phyloP scores from a whole-genome alignment of 2,329 filamentous ascomycete species.

The Sphaerulina vaccinii region DNA sequence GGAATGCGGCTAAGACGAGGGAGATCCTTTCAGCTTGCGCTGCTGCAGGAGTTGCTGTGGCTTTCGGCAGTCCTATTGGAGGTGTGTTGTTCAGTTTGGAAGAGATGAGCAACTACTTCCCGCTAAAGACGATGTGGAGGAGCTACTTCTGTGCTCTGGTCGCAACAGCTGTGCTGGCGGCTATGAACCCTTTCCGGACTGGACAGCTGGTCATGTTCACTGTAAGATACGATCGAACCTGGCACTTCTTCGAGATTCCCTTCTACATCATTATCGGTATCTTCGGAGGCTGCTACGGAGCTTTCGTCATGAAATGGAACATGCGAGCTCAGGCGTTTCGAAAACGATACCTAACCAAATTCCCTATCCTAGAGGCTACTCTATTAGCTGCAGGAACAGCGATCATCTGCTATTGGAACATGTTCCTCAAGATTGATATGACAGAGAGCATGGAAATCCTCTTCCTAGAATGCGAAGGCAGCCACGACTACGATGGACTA shows the following conservation, averaged over 20 bases:
- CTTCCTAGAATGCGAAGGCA: conserved; percentile 88
- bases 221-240: conserved; percentile 89
- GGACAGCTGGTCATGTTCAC: conserved; percentile 99
- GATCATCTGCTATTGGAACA: conserved; percentile 94
- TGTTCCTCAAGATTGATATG: conserved; percentile 95
- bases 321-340: conserved; percentile 85
- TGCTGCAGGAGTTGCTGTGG: conserved; percentile 90
- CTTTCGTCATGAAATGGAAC: conserved; percentile 98
- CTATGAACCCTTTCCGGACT: conserved; percentile 96
- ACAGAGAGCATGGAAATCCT: conserved; percentile 99
- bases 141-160: conserved; percentile 98
- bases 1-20: conserved; percentile 88
- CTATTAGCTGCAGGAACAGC: conserved; percentile 80
- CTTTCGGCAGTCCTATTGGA: conserved; percentile 95
- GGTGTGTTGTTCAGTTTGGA: conserved; percentile 95
- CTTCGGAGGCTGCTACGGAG: conserved; percentile 92
- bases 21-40: conserved; percentile 95
- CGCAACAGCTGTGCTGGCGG: conserved; percentile 85
- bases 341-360: conserved; percentile 83
- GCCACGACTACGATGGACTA: conserved; percentile 82
- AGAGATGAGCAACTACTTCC: conserved; percentile 96
- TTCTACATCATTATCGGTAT: conserved; percentile 91
- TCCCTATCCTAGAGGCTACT: conserved; percentile 83
- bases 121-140: conserved; percentile 94
- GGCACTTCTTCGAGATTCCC: conserved; percentile 95